Evolutionary conservation across 2,329 filamentous ascomycete genomes (phyloP).

Genomic region (Sporothrix variecibatus): DNA sequence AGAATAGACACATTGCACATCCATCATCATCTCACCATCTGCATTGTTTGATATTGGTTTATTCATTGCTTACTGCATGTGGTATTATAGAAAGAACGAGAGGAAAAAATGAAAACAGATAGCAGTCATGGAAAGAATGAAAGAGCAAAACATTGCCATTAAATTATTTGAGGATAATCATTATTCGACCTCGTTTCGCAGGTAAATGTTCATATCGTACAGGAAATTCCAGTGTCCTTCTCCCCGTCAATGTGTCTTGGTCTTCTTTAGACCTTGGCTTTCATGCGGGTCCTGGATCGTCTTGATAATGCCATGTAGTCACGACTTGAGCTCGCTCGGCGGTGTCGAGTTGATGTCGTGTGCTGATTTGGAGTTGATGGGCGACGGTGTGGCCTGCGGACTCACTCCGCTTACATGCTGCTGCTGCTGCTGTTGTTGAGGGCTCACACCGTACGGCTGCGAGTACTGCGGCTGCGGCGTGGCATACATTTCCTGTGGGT

Average conservation of each 20-base stretch:
- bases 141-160: not conserved
- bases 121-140: not conserved
- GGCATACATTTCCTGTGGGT: slow-evolving; percentile 5
- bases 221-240: not conserved
- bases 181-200: not conserved
- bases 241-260: not conserved
- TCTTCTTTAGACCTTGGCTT: not conserved
- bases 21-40: no score
- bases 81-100: not conserved
- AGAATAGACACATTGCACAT: not conserved
- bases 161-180: not conserved
- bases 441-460: not conserved
- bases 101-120: not conserved
- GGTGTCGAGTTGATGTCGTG: not conserved
- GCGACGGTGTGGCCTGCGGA: not conserved
- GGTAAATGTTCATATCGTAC: not conserved
- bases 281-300: not conserved
- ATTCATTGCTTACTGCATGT: not conserved
- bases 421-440: not conserved
- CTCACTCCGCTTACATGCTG: not conserved
- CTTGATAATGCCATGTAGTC: not conserved
- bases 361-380: not conserved
- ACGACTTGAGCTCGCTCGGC: not conserved
- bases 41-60: not conserved
- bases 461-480: not conserved